Percentiles rank a stretch among this genome's conserved stretches.
Conservation (phyloP, 345 rosid species). For the Salix koriyanagi region DNA sequence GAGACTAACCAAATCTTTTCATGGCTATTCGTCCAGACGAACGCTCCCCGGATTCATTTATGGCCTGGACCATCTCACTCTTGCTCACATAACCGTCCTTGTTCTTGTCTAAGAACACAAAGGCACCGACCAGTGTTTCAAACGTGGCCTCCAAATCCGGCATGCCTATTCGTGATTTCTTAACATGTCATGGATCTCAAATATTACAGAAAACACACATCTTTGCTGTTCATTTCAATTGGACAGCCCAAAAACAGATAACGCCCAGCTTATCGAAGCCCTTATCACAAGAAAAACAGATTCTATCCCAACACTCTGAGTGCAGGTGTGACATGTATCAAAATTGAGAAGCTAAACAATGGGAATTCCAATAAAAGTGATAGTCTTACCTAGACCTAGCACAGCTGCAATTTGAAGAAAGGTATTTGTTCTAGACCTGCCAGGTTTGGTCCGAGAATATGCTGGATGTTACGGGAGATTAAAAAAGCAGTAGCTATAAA, state of each 20-base stretch:
- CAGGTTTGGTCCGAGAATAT: background rate
- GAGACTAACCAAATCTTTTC: slow-evolving; percentile 79
- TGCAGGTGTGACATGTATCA: too few relatives aligned
- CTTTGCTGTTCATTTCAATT: background rate
- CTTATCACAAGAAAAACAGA: background rate
- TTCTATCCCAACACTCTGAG: too few relatives aligned
- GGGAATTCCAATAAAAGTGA: too few relatives aligned
- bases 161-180: slow-evolving; percentile 71
- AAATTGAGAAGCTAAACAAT: too few relatives aligned
- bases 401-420: too few relatives aligned
- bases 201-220: background rate
- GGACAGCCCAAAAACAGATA: background rate
- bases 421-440: background rate
- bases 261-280: background rate
- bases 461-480: too few relatives aligned
- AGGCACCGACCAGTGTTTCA: slow-evolving; percentile 76
- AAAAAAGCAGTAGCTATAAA: too few relatives aligned
- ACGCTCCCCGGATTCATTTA: slow-evolving; percentile 86
- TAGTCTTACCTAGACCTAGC: too few relatives aligned
- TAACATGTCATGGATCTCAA: slow-evolving; percentile 41
- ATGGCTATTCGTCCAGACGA: slow-evolving; percentile 78
- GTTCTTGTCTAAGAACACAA: slow-evolving; percentile 83
- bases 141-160: slow-evolving; percentile 79
- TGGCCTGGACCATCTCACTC: slow-evolving; percentile 80
- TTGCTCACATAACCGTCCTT: slow-evolving; percentile 87